Percentiles rank a stretch among this genome's conserved stretches.
phyloP scores from a whole-genome alignment of 441 rosid species.

The Erodium moschatum region DNA sequence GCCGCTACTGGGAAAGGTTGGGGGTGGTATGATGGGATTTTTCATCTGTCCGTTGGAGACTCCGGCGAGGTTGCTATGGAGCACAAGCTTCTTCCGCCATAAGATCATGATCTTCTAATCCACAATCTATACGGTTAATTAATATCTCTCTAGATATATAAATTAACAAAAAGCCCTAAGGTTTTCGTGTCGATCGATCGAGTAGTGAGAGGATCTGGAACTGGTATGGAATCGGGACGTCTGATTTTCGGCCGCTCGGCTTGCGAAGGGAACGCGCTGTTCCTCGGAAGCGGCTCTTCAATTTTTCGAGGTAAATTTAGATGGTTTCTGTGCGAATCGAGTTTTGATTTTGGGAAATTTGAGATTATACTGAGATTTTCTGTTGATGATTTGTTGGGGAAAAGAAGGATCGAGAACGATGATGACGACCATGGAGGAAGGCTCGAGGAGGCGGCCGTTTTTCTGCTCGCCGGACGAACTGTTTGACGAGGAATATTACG shows the following conservation, averaged over 20 bases:
- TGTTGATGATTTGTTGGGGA: neutral
- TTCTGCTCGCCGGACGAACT: conserved; percentile 63
- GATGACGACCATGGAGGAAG: conserved; percentile 47
- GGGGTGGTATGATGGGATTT: conserved; percentile 56
- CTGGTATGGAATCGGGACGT: conserved; percentile 53
- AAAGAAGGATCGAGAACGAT: conserved; percentile 43
- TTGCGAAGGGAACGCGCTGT: conserved; percentile 46
- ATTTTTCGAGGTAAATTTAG: conserved; percentile 36
- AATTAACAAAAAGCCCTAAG: neutral
- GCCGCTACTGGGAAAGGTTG: no score
- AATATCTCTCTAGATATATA: neutral
- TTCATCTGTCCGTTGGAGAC: conserved; percentile 67
- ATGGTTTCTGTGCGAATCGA: neutral
- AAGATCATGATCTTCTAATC: conserved; percentile 74
- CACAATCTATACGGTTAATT: neutral
- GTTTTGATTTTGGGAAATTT: neutral
- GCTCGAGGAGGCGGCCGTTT: conserved; percentile 60
- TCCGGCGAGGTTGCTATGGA: conserved; percentile 92
- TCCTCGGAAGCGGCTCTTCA: conserved; percentile 46
- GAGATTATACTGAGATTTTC: neutral
- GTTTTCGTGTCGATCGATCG: neutral
- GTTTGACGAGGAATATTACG: conserved; percentile 66
- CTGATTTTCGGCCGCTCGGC: conserved; percentile 56
- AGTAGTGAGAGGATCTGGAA: neutral
- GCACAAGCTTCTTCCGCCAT: conserved; percentile 94